Evolutionary conservation across 2,329 filamentous ascomycete genomes (phyloP).

Genomic region (Leptographium galeiforme): DNA sequence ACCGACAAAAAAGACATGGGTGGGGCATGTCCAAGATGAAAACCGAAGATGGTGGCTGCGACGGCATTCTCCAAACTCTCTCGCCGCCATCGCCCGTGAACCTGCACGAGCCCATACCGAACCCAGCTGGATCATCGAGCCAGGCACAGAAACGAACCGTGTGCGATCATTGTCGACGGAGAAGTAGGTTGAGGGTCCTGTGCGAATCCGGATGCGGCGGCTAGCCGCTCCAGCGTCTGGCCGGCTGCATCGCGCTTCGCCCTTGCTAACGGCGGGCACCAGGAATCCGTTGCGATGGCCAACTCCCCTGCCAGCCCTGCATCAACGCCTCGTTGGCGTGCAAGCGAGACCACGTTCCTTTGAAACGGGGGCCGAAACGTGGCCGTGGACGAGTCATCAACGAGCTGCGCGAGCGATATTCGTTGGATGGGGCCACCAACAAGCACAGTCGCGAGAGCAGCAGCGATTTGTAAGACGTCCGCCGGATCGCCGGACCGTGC

Average conservation of each 20-base stretch:
- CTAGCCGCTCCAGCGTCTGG: no score
- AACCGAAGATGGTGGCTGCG: conserved; percentile 11
- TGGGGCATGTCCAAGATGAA: conserved; percentile 9
- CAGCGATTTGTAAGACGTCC: conserved; percentile 13
- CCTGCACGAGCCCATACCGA: not conserved
- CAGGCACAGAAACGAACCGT: conserved; percentile 22
- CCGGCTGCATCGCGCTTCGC: not conserved
- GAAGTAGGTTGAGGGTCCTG: conserved; percentile 16
- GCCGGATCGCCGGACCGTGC: not conserved
- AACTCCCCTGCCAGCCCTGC: conserved; percentile 46
- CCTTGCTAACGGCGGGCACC: conserved; percentile 1
- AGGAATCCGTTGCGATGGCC: conserved; percentile 33
- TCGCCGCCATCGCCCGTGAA: conserved; percentile 1
- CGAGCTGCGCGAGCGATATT: conserved; percentile 37
- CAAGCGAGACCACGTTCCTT: conserved; percentile 50
- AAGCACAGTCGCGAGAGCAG: conserved; percentile 26
- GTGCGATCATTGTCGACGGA: conserved; percentile 30
- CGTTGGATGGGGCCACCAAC: conserved; percentile 17
- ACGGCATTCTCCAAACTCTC: conserved; percentile 8
- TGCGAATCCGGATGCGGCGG: no score
- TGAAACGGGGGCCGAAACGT: conserved; percentile 50
- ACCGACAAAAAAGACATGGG: conserved; percentile 6
- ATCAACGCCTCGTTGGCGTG: conserved; percentile 43
- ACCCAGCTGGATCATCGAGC: not conserved
- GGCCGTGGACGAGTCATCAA: conserved; percentile 50